Evolutionary conservation across 495 filamentous ascomycete species (phyloP), one percentile per base, ranked within the genome.

Genomic region (Collariella sp.): DNA sequence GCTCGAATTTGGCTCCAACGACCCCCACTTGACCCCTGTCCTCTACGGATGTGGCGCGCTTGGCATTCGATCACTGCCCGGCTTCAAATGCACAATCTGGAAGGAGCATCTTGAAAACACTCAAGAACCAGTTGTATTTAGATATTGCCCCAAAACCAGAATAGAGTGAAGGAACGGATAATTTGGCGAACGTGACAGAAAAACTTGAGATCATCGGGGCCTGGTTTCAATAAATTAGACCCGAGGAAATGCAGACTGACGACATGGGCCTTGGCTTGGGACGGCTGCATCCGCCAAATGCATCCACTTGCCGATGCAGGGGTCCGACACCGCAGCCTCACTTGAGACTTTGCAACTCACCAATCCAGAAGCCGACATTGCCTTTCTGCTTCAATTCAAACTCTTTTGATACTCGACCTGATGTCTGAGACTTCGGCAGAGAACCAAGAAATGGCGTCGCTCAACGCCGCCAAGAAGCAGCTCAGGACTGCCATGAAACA

Each of bases 401-500:
- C 38, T 7, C 22, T n/a, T n/a, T 19, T 16, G 3, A 9, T 11
- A 10, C 38, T 24, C 16, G 24, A 52, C 19, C 47, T 22, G 34
- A 50, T 50, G 34, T 6, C 43, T 16, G 41, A 54, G 24, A 15
- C 19, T 10, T 15, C 45, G 0, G 38, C 18, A 9, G 51, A 49
- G 10, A 15, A 50, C 9, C 23, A 29, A 35, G 50, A 43, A 5
- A 69, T 67, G 64, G 64, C 66, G 34, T 55, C 67, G 1, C 61
- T 69, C 50, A 55, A 59, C 55, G 70, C 74, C 36, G 83, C 84
- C 23, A 95, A 95, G 72, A 83, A 83, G 60, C 83, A 88, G 52
- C 71, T 93, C 50, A 80, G 89, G 41, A 74, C 77, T 42, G 68
- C 75, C 41, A 86, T 93, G 73, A 87, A 83, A 56, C 74, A 79